These are phyloP conservation scores for Boletus smithii DNA, from an alignment of 1,284 basidiomycete genomes.

Conservation along the genomic window DNA sequence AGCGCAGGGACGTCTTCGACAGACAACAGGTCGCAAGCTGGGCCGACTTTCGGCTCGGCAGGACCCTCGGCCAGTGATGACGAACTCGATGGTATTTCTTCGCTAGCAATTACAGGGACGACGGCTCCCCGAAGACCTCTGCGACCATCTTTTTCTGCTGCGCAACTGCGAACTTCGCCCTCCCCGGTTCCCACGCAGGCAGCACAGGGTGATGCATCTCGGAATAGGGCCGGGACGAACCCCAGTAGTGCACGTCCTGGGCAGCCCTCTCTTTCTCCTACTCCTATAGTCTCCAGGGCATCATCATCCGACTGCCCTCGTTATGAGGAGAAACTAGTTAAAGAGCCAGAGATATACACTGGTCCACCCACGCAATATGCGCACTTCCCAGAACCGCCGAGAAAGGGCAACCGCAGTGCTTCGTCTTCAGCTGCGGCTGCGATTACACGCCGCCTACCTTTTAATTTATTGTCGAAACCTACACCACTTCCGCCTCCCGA, in stretches of 20 bases:
- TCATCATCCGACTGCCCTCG: slow-evolving; percentile 47
- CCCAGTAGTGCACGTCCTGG: slow-evolving; percentile 43
- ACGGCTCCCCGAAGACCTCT: slow-evolving; percentile 56
- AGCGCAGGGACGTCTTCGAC: slow-evolving; percentile 69
- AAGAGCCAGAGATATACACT: slow-evolving; percentile 49
- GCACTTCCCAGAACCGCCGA: slow-evolving; percentile 64
- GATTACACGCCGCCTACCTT: slow-evolving; percentile 59
- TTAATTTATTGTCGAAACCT: slow-evolving; percentile 59
- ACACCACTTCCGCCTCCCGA: slow-evolving; percentile 27
- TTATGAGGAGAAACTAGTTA: slow-evolving; percentile 38
- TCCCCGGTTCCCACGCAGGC: slow-evolving; percentile 35
- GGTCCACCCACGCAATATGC: slow-evolving; percentile 70
- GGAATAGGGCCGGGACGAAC: slow-evolving; percentile 67
- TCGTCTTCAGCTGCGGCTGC: slow-evolving; percentile 41
- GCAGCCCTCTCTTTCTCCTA: slow-evolving; percentile 34
- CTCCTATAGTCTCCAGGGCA: slow-evolving; percentile 46
- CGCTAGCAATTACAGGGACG: slow-evolving; percentile 49
- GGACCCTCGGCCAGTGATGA: slow-evolving; percentile 52
- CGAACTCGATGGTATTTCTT: slow-evolving; percentile 47
- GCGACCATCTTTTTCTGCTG: slow-evolving; percentile 72
- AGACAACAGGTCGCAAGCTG: slow-evolving; percentile 59
- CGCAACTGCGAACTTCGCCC: slow-evolving; percentile 58
- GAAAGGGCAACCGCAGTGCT: slow-evolving; percentile 28
- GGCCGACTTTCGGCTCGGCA: slow-evolving; percentile 46
- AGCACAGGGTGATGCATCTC: slow-evolving; percentile 43